A percentile compares a stretch with the other conserved stretches of the same genome.
phyloP scores from a whole-genome alignment of 2,329 filamentous ascomycete species.

The Pseudogymnoascus verrucosus region DNA sequence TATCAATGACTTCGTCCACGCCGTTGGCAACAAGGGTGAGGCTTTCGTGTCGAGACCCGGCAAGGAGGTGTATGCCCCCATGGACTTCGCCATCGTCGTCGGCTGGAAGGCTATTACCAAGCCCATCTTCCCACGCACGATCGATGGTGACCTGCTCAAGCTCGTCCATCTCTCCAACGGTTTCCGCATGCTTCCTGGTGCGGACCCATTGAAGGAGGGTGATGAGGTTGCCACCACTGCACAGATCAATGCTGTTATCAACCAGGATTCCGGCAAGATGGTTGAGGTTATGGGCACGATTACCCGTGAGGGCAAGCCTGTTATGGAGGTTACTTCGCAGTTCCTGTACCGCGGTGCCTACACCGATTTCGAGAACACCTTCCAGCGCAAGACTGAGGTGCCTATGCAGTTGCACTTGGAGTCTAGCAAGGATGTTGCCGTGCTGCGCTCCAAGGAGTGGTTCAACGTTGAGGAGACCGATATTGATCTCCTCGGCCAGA shows the following conservation, averaged over 20 bases:
- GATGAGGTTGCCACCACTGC: slow-evolving; percentile 89
- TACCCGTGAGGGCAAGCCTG: slow-evolving; percentile 67
- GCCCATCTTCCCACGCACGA: slow-evolving; percentile 94
- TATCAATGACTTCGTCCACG: slow-evolving; percentile 98
- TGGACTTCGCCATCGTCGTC: slow-evolving; percentile 98
- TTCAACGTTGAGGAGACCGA: slow-evolving; percentile 81
- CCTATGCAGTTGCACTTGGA: slow-evolving; percentile 87
- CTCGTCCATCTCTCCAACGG: slow-evolving; percentile 94
- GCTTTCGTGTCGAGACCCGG: slow-evolving; percentile 93
- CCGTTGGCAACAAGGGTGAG: slow-evolving; percentile 94
- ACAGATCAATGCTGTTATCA: slow-evolving; percentile 95
- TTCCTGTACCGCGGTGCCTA: slow-evolving; percentile 94
- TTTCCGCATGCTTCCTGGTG: slow-evolving; percentile 96
- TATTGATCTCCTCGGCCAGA: slow-evolving; percentile 84
- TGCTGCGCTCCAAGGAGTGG: slow-evolving; percentile 96
- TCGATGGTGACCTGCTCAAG: slow-evolving; percentile 92
- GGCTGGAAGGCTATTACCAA: slow-evolving; percentile 99
- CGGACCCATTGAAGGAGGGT: slow-evolving; percentile 89
- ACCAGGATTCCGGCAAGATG: slow-evolving; percentile 98
- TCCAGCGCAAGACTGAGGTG: slow-evolving; percentile 94
- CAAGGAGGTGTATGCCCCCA: slow-evolving; percentile 89
- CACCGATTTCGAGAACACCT: slow-evolving; percentile 93
- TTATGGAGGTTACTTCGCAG: slow-evolving; percentile 98
- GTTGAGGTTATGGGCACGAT: slow-evolving; percentile 99
- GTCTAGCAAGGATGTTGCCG: slow-evolving; percentile 84